Base-by-base conservation (phyloP, 2,329 filamentous ascomycete genomes). In the Aspergillus carbonarius region DNA sequence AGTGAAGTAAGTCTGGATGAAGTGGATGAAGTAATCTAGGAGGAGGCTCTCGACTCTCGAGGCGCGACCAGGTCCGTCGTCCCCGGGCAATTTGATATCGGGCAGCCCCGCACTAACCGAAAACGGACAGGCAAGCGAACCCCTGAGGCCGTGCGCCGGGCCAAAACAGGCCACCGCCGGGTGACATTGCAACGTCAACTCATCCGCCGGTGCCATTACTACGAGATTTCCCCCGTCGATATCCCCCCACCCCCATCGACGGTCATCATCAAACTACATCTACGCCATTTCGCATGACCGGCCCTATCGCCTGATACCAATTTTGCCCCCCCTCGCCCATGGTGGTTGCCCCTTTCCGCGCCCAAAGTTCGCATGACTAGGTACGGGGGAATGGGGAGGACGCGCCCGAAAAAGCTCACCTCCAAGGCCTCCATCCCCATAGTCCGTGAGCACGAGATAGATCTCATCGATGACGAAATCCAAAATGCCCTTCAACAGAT, bases 381-480 rank as follows among this genome's bases (percentile, higher is more conserved):
- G 72, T 73, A 77, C 73, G 70, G 73, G 72, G 75, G 73, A 70
- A 67, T 78, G 73, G 76, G 76, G 72, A 76, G 78, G 73, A 80
- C 78, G 72, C 77, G 78, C 71, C 78, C 78, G 40, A 80, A 80
- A 72, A 98, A 98, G 83, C 86, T 97, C 78, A 95, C 89, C 78
- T 87, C 90, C 72, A 96, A 96, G 82, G 92, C 92, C 75, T 87
- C 88, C 70, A 88, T 97, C 73, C 88, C 88, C 60, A 88, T 99
- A 70, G 85, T 97, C 72, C 87, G 90, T 76, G 93, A 98, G 80
- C 85, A 92, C 77, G 91, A 98, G 74, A 89, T 98, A 78, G 92
- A 97, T 74, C 83, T 89, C 71, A 86, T 92, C 78, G 96, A 97
- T 77, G 91, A 96, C 79, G 86, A 88, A 66, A 86, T 90, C 70